A percentile compares a stretch with the other conserved stretches of the same genome.
Conservation (phyloP, 2,329 filamentous ascomycete species). For the Trichophaea hybrida region DNA sequence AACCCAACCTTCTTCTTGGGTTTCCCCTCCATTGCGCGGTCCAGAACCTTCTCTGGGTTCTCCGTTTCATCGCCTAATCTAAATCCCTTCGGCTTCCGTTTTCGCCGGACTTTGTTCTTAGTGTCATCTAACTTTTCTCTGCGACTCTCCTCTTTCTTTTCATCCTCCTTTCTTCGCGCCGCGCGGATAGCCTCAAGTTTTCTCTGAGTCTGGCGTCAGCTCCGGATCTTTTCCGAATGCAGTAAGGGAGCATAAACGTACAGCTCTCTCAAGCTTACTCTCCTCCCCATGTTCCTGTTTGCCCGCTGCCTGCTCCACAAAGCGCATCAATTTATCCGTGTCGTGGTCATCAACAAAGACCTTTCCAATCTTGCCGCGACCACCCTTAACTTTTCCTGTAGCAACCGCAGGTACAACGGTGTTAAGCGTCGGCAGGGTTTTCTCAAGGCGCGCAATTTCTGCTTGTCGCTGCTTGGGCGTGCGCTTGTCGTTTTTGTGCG, state of each 20-base stretch:
- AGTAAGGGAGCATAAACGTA: background rate
- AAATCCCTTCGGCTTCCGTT: background rate
- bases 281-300: constrained; percentile 3
- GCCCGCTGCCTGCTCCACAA: background rate
- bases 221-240: background rate
- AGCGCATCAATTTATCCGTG: background rate
- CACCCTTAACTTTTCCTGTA: background rate
- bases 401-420: background rate
- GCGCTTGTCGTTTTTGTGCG: background rate
- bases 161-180: background rate
- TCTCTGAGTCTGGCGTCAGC: background rate
- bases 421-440: constrained; percentile 1
- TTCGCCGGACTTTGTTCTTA: background rate
- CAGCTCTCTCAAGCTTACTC: constrained; percentile 6
- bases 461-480: background rate
- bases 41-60: background rate
- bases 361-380: constrained; percentile 7
- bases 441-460: background rate
- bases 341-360: constrained; percentile 7
- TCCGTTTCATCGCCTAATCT: background rate
- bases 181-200: constrained; percentile 3
- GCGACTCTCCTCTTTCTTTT: background rate
- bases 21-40: background rate
- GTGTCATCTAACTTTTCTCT: background rate
- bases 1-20: constrained; percentile 5